A percentile compares a stretch with the other conserved stretches of the same genome.
These are phyloP conservation scores for Gracilaria gracilis DNA, from an alignment of 23 red algal genomes.

Conservation along the genomic window DNA sequence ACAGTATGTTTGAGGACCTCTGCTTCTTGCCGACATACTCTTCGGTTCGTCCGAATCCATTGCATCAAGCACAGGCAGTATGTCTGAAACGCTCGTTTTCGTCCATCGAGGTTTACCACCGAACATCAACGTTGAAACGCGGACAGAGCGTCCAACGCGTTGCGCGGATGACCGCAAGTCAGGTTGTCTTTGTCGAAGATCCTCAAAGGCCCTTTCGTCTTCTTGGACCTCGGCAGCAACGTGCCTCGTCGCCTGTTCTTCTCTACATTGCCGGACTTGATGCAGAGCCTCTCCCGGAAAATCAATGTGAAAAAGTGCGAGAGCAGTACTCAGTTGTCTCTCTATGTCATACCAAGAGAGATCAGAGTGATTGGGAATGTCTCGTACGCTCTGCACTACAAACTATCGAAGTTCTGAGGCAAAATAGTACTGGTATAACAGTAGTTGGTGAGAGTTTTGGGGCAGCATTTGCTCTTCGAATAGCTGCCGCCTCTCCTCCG, in stretches of 20 bases:
- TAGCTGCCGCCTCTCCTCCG: constrained; percentile 45
- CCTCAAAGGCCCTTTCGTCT: background rate
- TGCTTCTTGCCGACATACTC: background rate
- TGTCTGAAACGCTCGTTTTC: background rate
- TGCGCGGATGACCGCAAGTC: background rate
- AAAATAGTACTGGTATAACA: constrained; percentile 12
- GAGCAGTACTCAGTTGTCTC: constrained; percentile 31
- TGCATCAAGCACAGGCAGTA: background rate
- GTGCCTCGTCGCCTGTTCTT: constrained; percentile 12
- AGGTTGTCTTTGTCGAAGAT: constrained; percentile 30
- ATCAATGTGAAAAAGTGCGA: constrained; percentile 18
- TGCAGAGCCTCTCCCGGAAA: constrained; percentile 33
- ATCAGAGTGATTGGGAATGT: constrained; percentile 29
- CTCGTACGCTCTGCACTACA: constrained; percentile 8
- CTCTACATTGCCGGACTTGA: constrained; percentile 60
- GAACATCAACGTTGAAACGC: background rate
- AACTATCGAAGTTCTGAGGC: background rate
- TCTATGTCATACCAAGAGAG: background rate
- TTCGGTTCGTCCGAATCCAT: background rate
- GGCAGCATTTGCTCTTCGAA: constrained; percentile 57
- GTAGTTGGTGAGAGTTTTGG: constrained; percentile 73
- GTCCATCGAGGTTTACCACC: background rate
- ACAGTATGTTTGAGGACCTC: too few relatives aligned
- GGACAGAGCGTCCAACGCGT: background rate
- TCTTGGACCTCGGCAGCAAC: background rate